Conservation (phyloP, 2,329 filamentous ascomycete species). For the Penicillium sp. region DNA sequence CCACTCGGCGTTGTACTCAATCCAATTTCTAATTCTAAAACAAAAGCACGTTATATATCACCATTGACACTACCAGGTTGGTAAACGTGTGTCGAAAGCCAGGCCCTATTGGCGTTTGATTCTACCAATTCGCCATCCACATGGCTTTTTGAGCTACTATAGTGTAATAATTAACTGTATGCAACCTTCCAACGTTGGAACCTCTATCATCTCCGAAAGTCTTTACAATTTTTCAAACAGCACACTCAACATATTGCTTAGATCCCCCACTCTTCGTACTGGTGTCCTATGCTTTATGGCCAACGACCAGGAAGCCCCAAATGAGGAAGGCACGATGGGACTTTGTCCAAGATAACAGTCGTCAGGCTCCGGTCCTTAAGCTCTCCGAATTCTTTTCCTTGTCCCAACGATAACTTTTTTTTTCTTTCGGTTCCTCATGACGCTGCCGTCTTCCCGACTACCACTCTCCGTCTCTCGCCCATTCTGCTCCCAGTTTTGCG, state of each 20-base stretch:
- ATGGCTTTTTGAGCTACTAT: too few species aligned
- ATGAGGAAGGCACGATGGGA: not conserved
- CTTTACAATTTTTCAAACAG: not conserved
- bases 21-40: not conserved
- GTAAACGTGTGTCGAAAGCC: not conserved
- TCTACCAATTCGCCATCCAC: too few species aligned
- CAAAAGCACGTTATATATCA: not conserved
- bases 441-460: too few species aligned
- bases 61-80: not conserved
- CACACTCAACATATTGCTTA: not conserved
- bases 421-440: not conserved
- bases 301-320: not conserved
- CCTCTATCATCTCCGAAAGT: not conserved
- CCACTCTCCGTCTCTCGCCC: not conserved
- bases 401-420: not conserved
- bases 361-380: not conserved
- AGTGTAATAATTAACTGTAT: not conserved
- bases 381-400: not conserved
- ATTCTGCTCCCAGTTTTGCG: too few species aligned
- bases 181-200: not conserved
- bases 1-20: not conserved
- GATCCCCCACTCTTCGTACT: not conserved
- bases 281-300: not conserved
- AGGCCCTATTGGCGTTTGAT: not conserved
- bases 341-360: not conserved